Evolutionary conservation across 2,329 filamentous ascomycete genomes (phyloP).

Genomic region (Paecilomyces fulvus): DNA sequence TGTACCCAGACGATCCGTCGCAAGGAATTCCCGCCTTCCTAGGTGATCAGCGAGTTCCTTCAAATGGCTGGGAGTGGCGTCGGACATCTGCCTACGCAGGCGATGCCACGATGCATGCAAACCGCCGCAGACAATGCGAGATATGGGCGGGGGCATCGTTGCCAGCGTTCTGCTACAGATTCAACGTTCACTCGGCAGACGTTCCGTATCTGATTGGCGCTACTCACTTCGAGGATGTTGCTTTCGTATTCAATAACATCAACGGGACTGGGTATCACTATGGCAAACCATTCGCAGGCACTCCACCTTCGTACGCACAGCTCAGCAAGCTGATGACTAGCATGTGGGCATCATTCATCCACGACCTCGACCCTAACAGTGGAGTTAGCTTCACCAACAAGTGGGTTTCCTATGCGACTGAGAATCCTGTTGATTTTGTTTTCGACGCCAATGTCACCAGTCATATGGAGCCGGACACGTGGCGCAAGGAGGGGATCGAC

Average conservation of each 20-base stretch:
- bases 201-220: slow-evolving; percentile 36
- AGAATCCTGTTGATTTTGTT: slow-evolving; percentile 39
- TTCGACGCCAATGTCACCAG: slow-evolving; percentile 42
- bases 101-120: slow-evolving; percentile 49
- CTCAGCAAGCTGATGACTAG: slow-evolving; percentile 43
- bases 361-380: slow-evolving; percentile 38
- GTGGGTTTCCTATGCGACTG: slow-evolving; percentile 40
- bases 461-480: slow-evolving; percentile 38
- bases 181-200: slow-evolving; percentile 46
- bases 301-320: slow-evolving; percentile 33
- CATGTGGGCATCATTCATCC: slow-evolving; percentile 47
- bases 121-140: slow-evolving; percentile 45
- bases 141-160: slow-evolving; percentile 42
- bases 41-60: slow-evolving; percentile 22
- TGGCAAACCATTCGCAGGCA: slow-evolving; percentile 27
- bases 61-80: slow-evolving; percentile 43
- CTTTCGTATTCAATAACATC: slow-evolving; percentile 48
- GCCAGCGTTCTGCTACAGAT: slow-evolving; percentile 54
- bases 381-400: slow-evolving; percentile 13
- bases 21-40: slow-evolving; percentile 42
- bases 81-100: slow-evolving; percentile 48
- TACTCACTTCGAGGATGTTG: slow-evolving; percentile 49
- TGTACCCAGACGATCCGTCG: slow-evolving; percentile 47
- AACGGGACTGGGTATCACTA: slow-evolving; percentile 39
- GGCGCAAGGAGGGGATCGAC: slow-evolving; percentile 29